phyloP scores from a whole-genome alignment of 306 rosid genomes.

The Fragaria ananassa region DNA sequence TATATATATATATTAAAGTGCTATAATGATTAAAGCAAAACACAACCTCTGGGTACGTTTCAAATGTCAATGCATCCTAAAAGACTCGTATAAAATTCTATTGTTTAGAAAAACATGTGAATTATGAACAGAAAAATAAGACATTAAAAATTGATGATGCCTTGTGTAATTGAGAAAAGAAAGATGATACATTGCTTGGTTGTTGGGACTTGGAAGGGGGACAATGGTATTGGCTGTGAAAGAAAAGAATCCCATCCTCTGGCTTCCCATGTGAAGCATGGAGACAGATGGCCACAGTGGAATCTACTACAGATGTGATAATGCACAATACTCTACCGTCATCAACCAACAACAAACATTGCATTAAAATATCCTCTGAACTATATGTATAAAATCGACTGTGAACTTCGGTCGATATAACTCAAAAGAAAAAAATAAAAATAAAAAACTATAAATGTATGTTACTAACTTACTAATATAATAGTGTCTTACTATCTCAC shows the following conservation, averaged over 20 bases:
- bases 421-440: too few species aligned
- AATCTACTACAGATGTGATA: neutral
- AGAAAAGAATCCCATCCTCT: constrained; percentile 4
- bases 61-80: neutral
- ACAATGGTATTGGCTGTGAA: neutral
- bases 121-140: neutral
- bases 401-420: too few species aligned
- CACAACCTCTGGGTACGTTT: neutral
- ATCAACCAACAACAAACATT: neutral
- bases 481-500: too few species aligned
- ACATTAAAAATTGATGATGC: neutral
- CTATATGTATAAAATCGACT: too few species aligned
- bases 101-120: neutral
- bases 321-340: neutral
- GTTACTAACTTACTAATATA: too few species aligned
- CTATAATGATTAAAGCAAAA: too few species aligned
- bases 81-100: neutral
- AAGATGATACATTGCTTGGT: neutral
- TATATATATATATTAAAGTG: neutral
- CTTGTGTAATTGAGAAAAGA: neutral
- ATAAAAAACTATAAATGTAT: too few species aligned
- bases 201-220: neutral
- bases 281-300: neutral
- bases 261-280: neutral
- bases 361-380: too few species aligned